A percentile compares a stretch with the other conserved stretches of the same genome.
phyloP scores from a whole-genome alignment of 805 yeast genomes.

The Schwanniomyces sp. region DNA sequence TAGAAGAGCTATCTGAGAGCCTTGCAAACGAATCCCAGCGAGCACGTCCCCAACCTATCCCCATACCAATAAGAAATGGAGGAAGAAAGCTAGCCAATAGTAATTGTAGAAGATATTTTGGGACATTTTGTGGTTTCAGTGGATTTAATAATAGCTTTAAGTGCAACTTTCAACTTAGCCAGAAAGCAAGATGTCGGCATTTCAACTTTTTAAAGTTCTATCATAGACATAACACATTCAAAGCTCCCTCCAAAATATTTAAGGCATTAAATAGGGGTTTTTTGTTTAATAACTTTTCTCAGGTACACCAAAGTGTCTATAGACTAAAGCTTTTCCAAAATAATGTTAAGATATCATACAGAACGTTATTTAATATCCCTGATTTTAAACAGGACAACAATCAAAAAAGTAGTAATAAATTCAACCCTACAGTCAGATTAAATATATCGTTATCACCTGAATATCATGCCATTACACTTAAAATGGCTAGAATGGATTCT shows the following conservation, averaged over 20 bases:
- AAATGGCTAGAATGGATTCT: conserved; percentile 18
- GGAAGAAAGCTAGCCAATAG: conserved; percentile 15
- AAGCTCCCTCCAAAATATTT: conserved; percentile 1
- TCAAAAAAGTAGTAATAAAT: not conserved
- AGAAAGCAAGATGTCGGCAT: conserved; percentile 1
- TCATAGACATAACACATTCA: not conserved
- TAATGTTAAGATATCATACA: conserved; percentile 17
- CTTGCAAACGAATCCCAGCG: conserved; percentile 22
- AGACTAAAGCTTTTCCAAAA: conserved; percentile 17
- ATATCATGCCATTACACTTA: conserved; percentile 18
- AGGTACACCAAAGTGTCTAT: conserved; percentile 16
- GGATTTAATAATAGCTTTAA: not conserved
- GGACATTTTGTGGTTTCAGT: conserved; percentile 10
- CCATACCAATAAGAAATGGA: conserved; percentile 35
- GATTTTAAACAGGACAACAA: not conserved
- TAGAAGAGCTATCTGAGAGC: conserved; percentile 47
- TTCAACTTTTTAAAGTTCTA: conserved; percentile 3
- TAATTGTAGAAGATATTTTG: conserved; percentile 28
- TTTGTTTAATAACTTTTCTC: conserved; percentile 23
- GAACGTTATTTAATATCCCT: conserved; percentile 13
- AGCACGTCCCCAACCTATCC: conserved; percentile 28
- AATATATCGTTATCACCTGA: conserved; percentile 28
- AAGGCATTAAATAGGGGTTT: conserved; percentile 12
- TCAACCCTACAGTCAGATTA: conserved; percentile 17
- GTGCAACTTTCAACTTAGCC: not conserved